phyloP scores from a whole-genome alignment of 192 early-diverging fungal genomes.

The Entomortierella lignicola region DNA sequence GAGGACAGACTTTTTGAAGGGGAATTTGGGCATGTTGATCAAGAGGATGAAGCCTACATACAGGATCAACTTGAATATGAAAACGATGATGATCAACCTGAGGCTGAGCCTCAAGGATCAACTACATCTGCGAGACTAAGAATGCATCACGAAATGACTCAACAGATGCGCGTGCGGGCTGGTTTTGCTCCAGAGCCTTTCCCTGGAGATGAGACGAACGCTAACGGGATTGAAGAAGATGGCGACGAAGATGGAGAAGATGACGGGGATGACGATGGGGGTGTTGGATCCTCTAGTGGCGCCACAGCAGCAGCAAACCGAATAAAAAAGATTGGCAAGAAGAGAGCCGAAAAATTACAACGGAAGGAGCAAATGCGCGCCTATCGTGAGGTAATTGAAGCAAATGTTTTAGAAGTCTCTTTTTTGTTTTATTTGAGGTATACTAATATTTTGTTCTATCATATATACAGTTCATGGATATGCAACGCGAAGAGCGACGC shows the following conservation, averaged over 20 bases:
- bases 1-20: slow-evolving; percentile 2
- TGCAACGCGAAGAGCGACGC: slow-evolving; percentile 47
- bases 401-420: no score
- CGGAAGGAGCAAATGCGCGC: slow-evolving; percentile 55
- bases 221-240: slow-evolving; percentile 1
- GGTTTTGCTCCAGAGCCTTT: slow-evolving; percentile 55
- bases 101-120: slow-evolving; percentile 28
- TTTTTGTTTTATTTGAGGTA: no score
- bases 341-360: slow-evolving; percentile 51
- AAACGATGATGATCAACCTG: not conserved
- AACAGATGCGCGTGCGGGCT: slow-evolving; percentile 47
- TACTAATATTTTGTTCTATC: no score
- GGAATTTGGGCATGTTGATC: slow-evolving; percentile 7
- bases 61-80: not conserved
- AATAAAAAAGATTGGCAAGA: slow-evolving; percentile 52
- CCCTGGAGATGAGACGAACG: slow-evolving; percentile 47
- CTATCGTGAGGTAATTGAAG: slow-evolving; percentile 56
- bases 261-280: slow-evolving; percentile 21
- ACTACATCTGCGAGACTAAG: slow-evolving; percentile 45
- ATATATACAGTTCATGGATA: slow-evolving; percentile 32
- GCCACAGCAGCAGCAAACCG: slow-evolving; percentile 1
- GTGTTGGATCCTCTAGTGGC: slow-evolving; percentile 29
- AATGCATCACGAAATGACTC: slow-evolving; percentile 54
- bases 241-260: slow-evolving; percentile 16
- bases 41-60: not conserved